Percentiles rank a stretch among this genome's conserved stretches.
Evolutionary conservation across 441 rosid species (phyloP).

Genomic region (Pelargonium cotyledonis): DNA sequence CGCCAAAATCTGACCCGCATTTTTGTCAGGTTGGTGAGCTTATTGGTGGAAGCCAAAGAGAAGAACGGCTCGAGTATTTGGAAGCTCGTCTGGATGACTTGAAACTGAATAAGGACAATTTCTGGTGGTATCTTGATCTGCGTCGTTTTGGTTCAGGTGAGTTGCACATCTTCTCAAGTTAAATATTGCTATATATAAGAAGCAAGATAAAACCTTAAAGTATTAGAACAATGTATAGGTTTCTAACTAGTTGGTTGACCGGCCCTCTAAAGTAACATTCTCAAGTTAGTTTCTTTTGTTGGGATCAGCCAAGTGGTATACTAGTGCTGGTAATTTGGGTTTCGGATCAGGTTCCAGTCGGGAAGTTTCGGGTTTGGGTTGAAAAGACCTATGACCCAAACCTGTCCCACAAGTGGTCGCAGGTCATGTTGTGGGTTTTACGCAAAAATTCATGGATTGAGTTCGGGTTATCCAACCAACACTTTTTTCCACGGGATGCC

Average conservation of each 20-base stretch:
- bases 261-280: background rate
- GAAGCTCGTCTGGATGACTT: constrained; percentile 73
- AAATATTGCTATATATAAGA: background rate
- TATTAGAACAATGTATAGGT: background rate
- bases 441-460: too few relatives aligned
- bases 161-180: constrained; percentile 16
- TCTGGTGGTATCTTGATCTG: constrained; percentile 97
- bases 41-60: constrained; percentile 99
- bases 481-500: too few relatives aligned
- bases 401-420: too few relatives aligned
- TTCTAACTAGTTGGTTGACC: background rate
- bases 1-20: too few relatives aligned
- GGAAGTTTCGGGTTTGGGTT: background rate
- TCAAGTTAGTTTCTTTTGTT: too few relatives aligned
- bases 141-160: constrained; percentile 91
- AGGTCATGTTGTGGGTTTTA: too few relatives aligned
- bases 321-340: too few relatives aligned
- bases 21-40: constrained; percentile 73
- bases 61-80: constrained; percentile 74
- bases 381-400: background rate
- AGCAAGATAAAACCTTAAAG: background rate
- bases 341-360: too few relatives aligned
- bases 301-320: too few relatives aligned
- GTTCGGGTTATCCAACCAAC: too few relatives aligned
- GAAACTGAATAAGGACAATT: constrained; percentile 71